Percentiles rank a stretch among this genome's conserved stretches.
Evolutionary conservation across 2,329 filamentous ascomycete species (phyloP).

Genomic region (Talaromyces islandicus): DNA sequence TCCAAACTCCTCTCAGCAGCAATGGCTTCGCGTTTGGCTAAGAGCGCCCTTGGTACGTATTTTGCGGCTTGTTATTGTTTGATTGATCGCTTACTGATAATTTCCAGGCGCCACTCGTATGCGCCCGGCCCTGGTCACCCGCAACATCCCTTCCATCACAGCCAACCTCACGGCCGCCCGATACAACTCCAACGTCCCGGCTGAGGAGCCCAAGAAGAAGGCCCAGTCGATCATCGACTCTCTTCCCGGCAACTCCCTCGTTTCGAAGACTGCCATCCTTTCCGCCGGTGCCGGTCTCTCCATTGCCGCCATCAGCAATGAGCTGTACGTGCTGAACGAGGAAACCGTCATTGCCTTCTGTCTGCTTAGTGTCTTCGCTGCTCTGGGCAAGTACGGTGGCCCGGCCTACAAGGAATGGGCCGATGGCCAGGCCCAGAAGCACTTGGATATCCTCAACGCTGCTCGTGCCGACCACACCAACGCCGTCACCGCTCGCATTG

Average conservation of each 20-base stretch:
- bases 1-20: conserved; percentile 57
- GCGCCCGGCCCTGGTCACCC: conserved; percentile 72
- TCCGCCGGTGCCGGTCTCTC: conserved; percentile 86
- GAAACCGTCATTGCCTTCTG: conserved; percentile 93
- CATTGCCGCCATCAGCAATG: conserved; percentile 95
- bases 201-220: conserved; percentile 92
- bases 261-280: conserved; percentile 96
- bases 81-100: conserved; percentile 27
- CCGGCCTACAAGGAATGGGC: conserved; percentile 93
- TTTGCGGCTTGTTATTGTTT: background rate
- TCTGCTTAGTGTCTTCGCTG: conserved; percentile 87
- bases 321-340: conserved; percentile 99
- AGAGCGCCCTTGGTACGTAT: conserved; percentile 84
- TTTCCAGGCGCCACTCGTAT: conserved; percentile 77
- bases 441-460: conserved; percentile 90
- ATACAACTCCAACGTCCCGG: conserved; percentile 68
- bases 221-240: conserved; percentile 91
- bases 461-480: conserved; percentile 91
- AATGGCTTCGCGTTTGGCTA: conserved; percentile 98
- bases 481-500: conserved; percentile 90
- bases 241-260: conserved; percentile 82
- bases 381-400: conserved; percentile 86
- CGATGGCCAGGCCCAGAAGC: conserved; percentile 79
- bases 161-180: conserved; percentile 62
- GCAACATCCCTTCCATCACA: conserved; percentile 68